Evolutionary conservation across 495 filamentous ascomycete genomes (phyloP).

Genomic region (Gamarada debralockiae): DNA sequence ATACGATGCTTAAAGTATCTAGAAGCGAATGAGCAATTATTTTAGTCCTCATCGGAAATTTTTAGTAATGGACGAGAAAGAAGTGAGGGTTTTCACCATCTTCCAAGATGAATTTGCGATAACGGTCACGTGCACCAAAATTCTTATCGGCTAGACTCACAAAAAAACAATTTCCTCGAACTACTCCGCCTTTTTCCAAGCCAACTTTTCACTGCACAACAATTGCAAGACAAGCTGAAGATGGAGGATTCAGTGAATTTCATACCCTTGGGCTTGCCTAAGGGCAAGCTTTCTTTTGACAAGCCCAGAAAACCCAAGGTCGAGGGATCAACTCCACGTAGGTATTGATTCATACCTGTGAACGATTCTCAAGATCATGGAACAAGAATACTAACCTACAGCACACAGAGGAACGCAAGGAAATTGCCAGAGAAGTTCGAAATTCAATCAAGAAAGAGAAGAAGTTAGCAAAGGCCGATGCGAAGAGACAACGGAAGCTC

Average conservation of each 20-base stretch:
- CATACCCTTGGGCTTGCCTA: neutral
- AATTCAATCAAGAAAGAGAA: constrained; percentile 13
- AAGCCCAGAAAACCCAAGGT: neutral
- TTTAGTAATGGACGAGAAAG: no score
- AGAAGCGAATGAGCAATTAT: no score
- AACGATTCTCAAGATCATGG: neutral
- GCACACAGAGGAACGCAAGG: constrained; percentile 15
- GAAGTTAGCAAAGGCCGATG: constrained; percentile 28
- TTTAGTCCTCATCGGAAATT: no score
- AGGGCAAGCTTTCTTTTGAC: neutral
- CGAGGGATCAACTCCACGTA: neutral
- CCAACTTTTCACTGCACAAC: neutral
- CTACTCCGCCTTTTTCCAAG: neutral
- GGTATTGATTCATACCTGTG: neutral
- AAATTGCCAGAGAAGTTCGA: constrained; percentile 10
- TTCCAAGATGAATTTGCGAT: no score
- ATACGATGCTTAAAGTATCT: no score
- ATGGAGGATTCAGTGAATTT: constrained; percentile 1
- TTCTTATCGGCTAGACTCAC: constrained; percentile 6
- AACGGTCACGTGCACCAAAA: no score
- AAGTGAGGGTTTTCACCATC: no score
- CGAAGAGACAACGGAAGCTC: constrained; percentile 33
- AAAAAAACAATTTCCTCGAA: neutral
- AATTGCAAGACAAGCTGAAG: neutral
- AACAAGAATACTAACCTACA: neutral